phyloP scores from a whole-genome alignment of 495 filamentous ascomycete species.

The Aspergillus sclerotiicarbonarius region DNA sequence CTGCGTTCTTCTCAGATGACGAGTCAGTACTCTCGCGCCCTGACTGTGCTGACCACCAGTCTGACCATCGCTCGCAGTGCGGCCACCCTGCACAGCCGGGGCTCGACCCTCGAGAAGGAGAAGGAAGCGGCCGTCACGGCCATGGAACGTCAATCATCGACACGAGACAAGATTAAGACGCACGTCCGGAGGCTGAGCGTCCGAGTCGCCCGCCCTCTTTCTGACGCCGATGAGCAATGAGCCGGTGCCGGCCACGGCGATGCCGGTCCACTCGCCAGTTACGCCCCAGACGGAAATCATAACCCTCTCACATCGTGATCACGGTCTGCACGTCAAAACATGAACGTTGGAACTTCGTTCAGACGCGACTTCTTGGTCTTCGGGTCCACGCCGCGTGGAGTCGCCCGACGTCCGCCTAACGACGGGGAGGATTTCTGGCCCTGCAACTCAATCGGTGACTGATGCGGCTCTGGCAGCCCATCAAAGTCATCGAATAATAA shows the following conservation, averaged over 20 bases:
- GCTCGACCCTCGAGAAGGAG: constrained; percentile 23
- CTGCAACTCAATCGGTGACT: constrained; percentile 20
- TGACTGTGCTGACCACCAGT: constrained; percentile 16
- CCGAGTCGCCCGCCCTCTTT: constrained; percentile 22
- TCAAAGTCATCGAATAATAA: constrained; percentile 45
- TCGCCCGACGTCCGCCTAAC: constrained; percentile 9
- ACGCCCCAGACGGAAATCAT: background rate
- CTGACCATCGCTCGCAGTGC: constrained; percentile 39
- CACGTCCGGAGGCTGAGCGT: constrained; percentile 36
- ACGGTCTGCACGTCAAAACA: constrained; percentile 31
- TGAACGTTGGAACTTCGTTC: constrained; percentile 48
- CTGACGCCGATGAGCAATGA: constrained; percentile 18
- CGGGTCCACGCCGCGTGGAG: constrained; percentile 20
- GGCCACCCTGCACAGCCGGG: constrained; percentile 38
- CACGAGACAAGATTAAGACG: constrained; percentile 32
- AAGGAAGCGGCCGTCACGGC: constrained; percentile 32
- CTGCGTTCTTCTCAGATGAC: constrained; percentile 41
- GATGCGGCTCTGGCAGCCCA: constrained; percentile 35
- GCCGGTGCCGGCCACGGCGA: constrained; percentile 1
- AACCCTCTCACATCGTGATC: background rate
- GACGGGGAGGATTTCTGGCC: constrained; percentile 14
- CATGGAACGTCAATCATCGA: constrained; percentile 28
- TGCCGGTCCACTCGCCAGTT: background rate
- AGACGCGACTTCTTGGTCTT: constrained; percentile 33
- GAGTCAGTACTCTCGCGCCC: constrained; percentile 38